Base-by-base conservation (phyloP, 768 basidiomycete genomes). In the Candolleomyces aberdarensis region DNA sequence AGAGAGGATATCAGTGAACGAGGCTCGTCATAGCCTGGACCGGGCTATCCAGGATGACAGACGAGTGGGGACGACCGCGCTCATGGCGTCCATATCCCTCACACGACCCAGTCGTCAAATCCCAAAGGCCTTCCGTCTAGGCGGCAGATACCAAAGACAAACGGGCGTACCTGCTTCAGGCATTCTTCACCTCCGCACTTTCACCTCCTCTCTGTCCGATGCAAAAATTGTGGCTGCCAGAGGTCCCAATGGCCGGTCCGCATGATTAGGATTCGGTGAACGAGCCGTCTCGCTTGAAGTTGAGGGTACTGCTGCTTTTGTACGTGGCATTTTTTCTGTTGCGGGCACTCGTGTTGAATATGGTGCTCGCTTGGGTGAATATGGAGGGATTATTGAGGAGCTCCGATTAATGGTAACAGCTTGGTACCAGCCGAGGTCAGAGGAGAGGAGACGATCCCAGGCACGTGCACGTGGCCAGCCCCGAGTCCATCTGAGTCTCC, bases 111-210 rank as follows among this genome's bases (percentile, higher is more conserved):
- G 46, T 3, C 26, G 26, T 26, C 26, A n/a, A n/a, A 26, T 26
- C 26, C 26, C 26, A 26, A 26, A 26, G 26, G 26, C 26, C 26
- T 26, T 26, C 3, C 26, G 15, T 20, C 22, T n/a, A 29, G 6
- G 54, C 26, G 48, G 22, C 50, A 62, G 32, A 36, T 7, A 51
- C 46, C 56, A 43, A 56, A 40, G n/a, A 43, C 32, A 62, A 61
- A 40, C 48, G 53, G 43, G 77, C 78, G 59, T 70, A 96, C 95
- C 68, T 92, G 93, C 60, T 96, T 62, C 85, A 86, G 15, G 86
- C 82, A 66, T 87, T 85, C 73, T 87, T 87, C 64, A 88, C 78
- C 64, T 88, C 86, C 15, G 80, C 62, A 87, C 81, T 68, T 84
- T 87, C 67, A 87, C 71, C 56, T 87, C 71, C 56, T 87, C 85